Evolutionary conservation across 164 flowering plant genomes (phyloP).

Genomic region (Akebia trifoliata): DNA sequence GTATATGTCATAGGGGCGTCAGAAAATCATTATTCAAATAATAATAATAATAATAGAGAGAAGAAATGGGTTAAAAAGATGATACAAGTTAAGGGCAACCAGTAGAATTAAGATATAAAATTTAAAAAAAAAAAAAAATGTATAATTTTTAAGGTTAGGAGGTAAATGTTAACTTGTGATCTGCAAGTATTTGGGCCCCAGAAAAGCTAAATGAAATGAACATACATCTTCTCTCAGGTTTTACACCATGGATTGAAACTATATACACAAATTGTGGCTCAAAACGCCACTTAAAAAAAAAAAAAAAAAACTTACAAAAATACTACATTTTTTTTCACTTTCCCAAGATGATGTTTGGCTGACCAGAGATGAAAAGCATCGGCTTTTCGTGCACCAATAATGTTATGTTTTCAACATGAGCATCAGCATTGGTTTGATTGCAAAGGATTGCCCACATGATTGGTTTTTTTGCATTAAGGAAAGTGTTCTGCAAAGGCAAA

Average conservation of each 20-base stretch:
- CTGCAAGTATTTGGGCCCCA: not conserved
- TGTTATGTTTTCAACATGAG: not conserved
- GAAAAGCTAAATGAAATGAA: slow-evolving; percentile 27
- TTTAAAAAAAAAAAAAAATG: too few relatives aligned
- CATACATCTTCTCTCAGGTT: slow-evolving; percentile 15
- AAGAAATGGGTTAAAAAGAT: too few relatives aligned
- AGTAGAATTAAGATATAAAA: too few relatives aligned
- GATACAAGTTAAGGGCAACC: too few relatives aligned
- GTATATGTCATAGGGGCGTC: too few relatives aligned
- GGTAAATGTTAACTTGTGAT: too few relatives aligned
- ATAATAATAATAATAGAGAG: too few relatives aligned
- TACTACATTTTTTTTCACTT: slow-evolving; percentile 14
- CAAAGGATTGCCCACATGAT: not conserved
- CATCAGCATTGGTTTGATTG: not conserved
- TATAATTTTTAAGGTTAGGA: too few relatives aligned
- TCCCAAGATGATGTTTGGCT: too few relatives aligned
- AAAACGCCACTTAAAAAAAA: slow-evolving; percentile 11
- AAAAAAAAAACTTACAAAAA: slow-evolving; percentile 14
- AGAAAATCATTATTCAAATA: too few relatives aligned
- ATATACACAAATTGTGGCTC: slow-evolving; percentile 32
- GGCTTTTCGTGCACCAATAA: too few relatives aligned
- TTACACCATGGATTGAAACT: slow-evolving; percentile 15
- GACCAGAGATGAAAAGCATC: too few relatives aligned
- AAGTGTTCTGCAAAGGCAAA: not conserved
- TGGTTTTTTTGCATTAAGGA: not conserved